Percentiles rank a stretch among this genome's conserved stretches.
These are phyloP conservation scores for Pleurotus giganteus DNA, from an alignment of 768 basidiomycete species.

Conservation along the genomic window DNA sequence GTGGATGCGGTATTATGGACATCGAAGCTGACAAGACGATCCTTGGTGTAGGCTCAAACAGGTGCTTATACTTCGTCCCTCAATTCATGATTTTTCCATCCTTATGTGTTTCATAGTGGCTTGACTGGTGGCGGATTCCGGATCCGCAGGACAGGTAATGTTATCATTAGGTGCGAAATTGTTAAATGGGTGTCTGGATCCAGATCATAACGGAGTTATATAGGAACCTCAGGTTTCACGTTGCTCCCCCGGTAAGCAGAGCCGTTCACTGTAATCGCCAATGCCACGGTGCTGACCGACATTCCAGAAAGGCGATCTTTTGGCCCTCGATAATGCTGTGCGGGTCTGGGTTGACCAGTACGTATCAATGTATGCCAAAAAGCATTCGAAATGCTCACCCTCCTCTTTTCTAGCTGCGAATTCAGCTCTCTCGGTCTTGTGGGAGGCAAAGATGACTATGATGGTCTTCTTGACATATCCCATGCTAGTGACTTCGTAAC, in stretches of 20 bases:
- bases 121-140: slow-evolving; percentile 1
- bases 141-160: slow-evolving; percentile 1
- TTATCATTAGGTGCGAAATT: slow-evolving; percentile 1
- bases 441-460: neutral
- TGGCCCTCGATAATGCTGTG: neutral
- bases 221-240: slow-evolving; percentile 2
- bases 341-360: slow-evolving; percentile 5
- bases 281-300: neutral
- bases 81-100: neutral
- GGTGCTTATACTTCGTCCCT: neutral
- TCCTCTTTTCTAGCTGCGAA: neutral
- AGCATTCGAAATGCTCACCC: neutral
- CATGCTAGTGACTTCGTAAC: slow-evolving; percentile 4
- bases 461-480: slow-evolving; percentile 1
- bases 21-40: slow-evolving; percentile 3
- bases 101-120: neutral
- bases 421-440: slow-evolving; percentile 3
- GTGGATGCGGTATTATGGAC: slow-evolving; percentile 1
- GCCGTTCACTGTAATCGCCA: neutral
- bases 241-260: neutral
- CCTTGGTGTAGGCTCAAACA: neutral
- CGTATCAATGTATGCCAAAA: neutral
- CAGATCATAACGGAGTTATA: neutral
- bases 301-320: neutral
- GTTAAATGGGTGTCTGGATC: neutral